Evolutionary conservation across 352 stramenopile species (phyloP).

Genomic region (Plasmopara muralis): DNA sequence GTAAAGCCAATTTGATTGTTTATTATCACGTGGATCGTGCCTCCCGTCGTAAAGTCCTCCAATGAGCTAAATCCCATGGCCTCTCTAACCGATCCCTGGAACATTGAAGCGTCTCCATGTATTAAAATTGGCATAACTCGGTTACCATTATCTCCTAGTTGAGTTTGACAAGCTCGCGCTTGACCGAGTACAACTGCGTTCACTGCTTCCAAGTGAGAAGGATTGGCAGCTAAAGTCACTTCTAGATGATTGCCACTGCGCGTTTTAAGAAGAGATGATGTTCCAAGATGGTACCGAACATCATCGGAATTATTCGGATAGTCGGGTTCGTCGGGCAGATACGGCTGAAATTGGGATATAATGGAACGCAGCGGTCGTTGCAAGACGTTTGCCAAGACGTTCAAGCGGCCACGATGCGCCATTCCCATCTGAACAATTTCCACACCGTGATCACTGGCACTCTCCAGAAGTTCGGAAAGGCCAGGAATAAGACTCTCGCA

Average conservation of each 20-base stretch:
- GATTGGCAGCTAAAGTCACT: slow-evolving; percentile 94
- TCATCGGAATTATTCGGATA: slow-evolving; percentile 87
- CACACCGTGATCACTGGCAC: slow-evolving; percentile 91
- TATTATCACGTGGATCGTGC: slow-evolving; percentile 98
- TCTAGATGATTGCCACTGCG: slow-evolving; percentile 56
- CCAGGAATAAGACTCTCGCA: slow-evolving; percentile 94
- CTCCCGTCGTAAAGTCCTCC: slow-evolving; percentile 93
- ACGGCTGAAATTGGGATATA: slow-evolving; percentile 83
- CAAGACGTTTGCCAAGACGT: slow-evolving; percentile 98
- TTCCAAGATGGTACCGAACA: slow-evolving; percentile 84
- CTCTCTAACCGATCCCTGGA: slow-evolving; percentile 78
- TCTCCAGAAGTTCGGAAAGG: slow-evolving; percentile 94
- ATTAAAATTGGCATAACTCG: slow-evolving; percentile 96
- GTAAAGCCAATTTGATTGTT: slow-evolving; percentile 99
- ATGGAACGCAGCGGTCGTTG: slow-evolving; percentile 95
- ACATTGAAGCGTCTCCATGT: slow-evolving; percentile 95
- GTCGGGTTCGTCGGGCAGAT: slow-evolving; percentile 76
- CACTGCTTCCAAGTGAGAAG: slow-evolving; percentile 98
- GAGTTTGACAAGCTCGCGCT: slow-evolving; percentile 89
- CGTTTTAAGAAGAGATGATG: slow-evolving; percentile 64
- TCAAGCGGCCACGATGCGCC: slow-evolving; percentile 96
- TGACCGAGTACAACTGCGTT: slow-evolving; percentile 97
- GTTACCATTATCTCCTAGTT: slow-evolving; percentile 70
- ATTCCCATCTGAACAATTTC: slow-evolving; percentile 99
- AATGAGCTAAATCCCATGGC: slow-evolving; percentile 84